phyloP scores from a whole-genome alignment of 805 yeast genomes.

The Starmera pachycereana region DNA sequence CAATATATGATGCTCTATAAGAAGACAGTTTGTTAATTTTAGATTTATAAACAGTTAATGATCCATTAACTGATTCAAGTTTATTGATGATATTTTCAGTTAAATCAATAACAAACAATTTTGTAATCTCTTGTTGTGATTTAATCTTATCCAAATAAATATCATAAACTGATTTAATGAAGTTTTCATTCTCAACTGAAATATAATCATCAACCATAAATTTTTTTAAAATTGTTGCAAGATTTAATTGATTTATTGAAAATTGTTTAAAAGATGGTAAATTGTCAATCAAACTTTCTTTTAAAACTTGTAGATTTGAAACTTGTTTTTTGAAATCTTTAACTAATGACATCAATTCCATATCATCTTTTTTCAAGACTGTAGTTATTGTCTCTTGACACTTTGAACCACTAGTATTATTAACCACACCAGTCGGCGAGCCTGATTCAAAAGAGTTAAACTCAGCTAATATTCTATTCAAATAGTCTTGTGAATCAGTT shows the following conservation, averaged over 20 bases:
- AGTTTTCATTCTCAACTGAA: slow-evolving; percentile 14
- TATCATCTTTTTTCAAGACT: no score
- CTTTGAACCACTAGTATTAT: no score
- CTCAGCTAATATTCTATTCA: slow-evolving; percentile 8
- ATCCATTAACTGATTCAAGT: slow-evolving; percentile 13
- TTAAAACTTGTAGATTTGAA: slow-evolving; percentile 11
- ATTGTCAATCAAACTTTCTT: slow-evolving; percentile 9
- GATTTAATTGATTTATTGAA: slow-evolving; percentile 6
- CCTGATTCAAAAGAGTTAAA: not conserved
- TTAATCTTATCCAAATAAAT: slow-evolving; percentile 18
- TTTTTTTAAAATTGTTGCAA: slow-evolving; percentile 19
- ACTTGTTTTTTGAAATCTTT: slow-evolving; percentile 13
- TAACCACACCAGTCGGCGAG: no score
- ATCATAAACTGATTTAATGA: slow-evolving; percentile 18
- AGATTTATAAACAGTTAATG: slow-evolving; percentile 15
- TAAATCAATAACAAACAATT: slow-evolving; percentile 17
- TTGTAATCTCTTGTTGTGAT: slow-evolving; percentile 19
- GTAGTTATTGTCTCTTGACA: no score
- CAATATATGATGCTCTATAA: slow-evolving; percentile 24
- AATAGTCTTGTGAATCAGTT: slow-evolving; percentile 8
- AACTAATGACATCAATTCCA: not conserved
- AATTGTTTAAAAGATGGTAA: slow-evolving; percentile 6
- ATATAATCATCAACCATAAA: slow-evolving; percentile 13
- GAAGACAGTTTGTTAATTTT: slow-evolving; percentile 21
- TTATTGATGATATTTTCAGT: slow-evolving; percentile 21